Percentiles rank a stretch among this genome's conserved stretches.
These are phyloP conservation scores for Rhodotorula sp. DNA, from an alignment of 1,284 basidiomycete genomes.

Conservation along the genomic window DNA sequence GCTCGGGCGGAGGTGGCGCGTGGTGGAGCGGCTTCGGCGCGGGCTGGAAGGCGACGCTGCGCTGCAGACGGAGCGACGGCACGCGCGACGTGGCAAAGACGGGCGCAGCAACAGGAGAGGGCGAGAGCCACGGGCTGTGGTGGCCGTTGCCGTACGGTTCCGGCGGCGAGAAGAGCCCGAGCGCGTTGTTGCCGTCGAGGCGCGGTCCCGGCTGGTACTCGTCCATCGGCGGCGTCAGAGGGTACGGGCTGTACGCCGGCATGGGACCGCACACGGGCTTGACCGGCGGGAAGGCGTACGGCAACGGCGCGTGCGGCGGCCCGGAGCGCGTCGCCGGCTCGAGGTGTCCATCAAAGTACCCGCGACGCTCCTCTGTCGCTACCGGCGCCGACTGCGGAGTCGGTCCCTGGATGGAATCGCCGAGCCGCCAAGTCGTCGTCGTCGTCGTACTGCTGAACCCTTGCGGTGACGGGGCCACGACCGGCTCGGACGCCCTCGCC, in stretches of 20 bases:
- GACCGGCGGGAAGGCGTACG: neutral
- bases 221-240: conserved; percentile 16
- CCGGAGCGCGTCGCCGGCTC: neutral
- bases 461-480: neutral
- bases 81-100: neutral
- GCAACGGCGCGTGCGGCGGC: no score
- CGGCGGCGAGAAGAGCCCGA: neutral
- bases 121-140: neutral
- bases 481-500: neutral
- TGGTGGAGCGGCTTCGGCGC: neutral
- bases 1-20: neutral
- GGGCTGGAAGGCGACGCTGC: neutral
- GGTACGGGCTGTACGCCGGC: conserved; percentile 2
- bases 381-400: neutral
- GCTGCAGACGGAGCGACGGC: neutral
- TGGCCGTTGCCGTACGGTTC: neutral
- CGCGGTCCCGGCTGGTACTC: neutral
- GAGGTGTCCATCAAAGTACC: no score
- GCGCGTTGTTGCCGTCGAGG: conserved; percentile 4
- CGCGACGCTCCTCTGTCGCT: neutral
- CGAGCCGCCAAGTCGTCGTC: neutral
- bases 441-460: neutral
- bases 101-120: neutral
- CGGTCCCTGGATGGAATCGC: neutral
- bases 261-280: neutral